Evolutionary conservation across 306 rosid genomes (phyloP).

Genomic region (Parietaria judaica): DNA sequence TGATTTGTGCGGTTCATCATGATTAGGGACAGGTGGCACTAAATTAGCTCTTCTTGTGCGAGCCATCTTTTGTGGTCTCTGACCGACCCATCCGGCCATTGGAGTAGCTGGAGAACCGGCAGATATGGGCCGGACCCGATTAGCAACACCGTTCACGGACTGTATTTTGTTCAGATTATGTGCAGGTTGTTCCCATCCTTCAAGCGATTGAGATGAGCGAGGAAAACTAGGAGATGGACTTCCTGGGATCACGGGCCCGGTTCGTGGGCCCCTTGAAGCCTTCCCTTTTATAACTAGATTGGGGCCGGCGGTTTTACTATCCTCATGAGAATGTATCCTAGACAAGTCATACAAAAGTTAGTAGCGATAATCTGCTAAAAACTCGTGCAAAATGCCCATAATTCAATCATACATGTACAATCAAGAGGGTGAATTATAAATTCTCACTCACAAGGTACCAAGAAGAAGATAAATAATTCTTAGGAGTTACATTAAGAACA

Average conservation of each 20-base stretch:
- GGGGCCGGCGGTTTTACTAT: slow-evolving; percentile 35
- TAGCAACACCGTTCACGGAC: slow-evolving; percentile 33
- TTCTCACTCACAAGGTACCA: slow-evolving; percentile 8
- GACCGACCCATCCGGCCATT: slow-evolving; percentile 88
- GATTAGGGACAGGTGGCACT: slow-evolving; percentile 55
- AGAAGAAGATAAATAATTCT: no score
- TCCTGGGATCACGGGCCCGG: slow-evolving; percentile 43
- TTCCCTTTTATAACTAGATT: slow-evolving; percentile 54
- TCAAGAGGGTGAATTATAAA: not conserved
- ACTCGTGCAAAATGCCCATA: not conserved
- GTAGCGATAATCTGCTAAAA: not conserved
- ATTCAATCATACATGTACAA: not conserved
- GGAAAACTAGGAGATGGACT: slow-evolving; percentile 47
- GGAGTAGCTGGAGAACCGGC: slow-evolving; percentile 50
- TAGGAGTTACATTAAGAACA: no score
- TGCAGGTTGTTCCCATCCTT: slow-evolving; percentile 51
- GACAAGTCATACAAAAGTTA: slow-evolving; percentile 6
- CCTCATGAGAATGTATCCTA: slow-evolving; percentile 51
- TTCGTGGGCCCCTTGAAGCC: slow-evolving; percentile 64
- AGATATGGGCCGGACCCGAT: slow-evolving; percentile 52
- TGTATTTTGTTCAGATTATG: slow-evolving; percentile 35
- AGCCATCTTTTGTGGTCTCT: slow-evolving; percentile 72
- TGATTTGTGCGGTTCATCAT: slow-evolving; percentile 47
- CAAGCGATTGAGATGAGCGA: slow-evolving; percentile 47
- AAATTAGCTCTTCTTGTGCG: slow-evolving; percentile 78